Percentiles rank a stretch among this genome's conserved stretches.
Conservation (phyloP, 352 stramenopile species). For the Phytophthora pini region DNA sequence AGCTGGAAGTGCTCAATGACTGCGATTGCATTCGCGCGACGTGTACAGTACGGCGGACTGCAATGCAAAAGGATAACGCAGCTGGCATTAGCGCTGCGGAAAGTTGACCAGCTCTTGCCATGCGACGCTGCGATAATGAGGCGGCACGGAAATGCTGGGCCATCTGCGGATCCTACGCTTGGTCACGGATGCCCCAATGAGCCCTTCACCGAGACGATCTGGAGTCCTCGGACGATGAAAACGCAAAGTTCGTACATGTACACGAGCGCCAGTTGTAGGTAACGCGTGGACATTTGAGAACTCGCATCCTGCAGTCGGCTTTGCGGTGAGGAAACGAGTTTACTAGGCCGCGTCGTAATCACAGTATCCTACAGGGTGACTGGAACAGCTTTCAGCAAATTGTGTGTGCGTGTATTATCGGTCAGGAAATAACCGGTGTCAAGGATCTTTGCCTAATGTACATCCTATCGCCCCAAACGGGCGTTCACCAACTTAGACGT, state of each 20-base stretch:
- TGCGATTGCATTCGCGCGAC: neutral
- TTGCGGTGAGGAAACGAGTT: slow-evolving; percentile 1
- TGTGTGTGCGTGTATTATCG: slow-evolving; percentile 9
- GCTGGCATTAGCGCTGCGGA: slow-evolving; percentile 13
- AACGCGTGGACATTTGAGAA: slow-evolving; percentile 20
- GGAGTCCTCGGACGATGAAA: neutral
- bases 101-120: slow-evolving; percentile 18
- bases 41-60: neutral
- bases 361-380: too few relatives aligned
- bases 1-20: slow-evolving; percentile 21
- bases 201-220: slow-evolving; percentile 7
- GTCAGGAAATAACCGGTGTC: neutral
- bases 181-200: slow-evolving; percentile 8
- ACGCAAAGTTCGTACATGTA: neutral
- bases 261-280: slow-evolving; percentile 4
- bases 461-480: slow-evolving; percentile 13
- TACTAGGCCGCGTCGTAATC: neutral
- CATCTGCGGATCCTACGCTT: slow-evolving; percentile 11
- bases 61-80: slow-evolving; percentile 24
- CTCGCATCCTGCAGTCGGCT: slow-evolving; percentile 1
- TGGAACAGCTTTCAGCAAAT: neutral
- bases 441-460: slow-evolving; percentile 27
- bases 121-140: slow-evolving; percentile 21
- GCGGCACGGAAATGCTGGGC: neutral
- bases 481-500: slow-evolving; percentile 29